Evolutionary conservation across 2,329 filamentous ascomycete species (phyloP), one percentile per base, ranked within the genome.

Genomic region (Colletotrichum caudatum): DNA sequence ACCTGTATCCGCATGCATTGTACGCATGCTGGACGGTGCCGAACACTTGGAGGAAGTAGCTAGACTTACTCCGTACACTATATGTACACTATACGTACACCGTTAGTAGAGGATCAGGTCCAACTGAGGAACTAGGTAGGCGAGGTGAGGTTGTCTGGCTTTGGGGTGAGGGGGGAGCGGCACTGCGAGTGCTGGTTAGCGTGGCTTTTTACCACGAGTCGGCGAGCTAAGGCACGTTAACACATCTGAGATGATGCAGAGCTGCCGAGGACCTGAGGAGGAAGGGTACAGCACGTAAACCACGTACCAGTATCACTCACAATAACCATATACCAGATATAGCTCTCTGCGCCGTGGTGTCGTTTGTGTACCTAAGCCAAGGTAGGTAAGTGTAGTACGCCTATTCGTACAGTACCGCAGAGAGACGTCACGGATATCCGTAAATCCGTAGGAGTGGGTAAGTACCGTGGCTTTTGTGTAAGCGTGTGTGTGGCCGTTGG

Each of bases 221-320:
- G 48, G 23, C 23, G 23, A 53, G 61, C 57, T 39, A 64, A 64
- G 59, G 53, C 69, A 59, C 59, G 64, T 71, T 69, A 54, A 60
- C 65, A 64, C 69, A 71, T 71, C 69, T 69, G 50, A 68, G 64
- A 68, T 62, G 64, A 68, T 62, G 57, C 64, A 71, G 57, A 56
- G 63, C 44, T 29, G 39, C 56, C 56, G 56, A 44, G 37, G 4
- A 37, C 7, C 7, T 37, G n/a, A 58, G 33, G 16, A 63, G 18
- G 46, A 59, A 53, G 29, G 37, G 48, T 69, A 65, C 41, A 41
- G 48, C 29, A 29, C 29, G 29, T 29, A 29, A 29, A 29, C 29
- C 65, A 66, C 53, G 51, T 66, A 46, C 63, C 61, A 5, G 20
- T n/a, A 57, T 37, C 29, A n/a, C 11, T 37, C 29, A n/a, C 11